Evolutionary conservation across 331 rosid species (phyloP), one percentile per base, ranked within the genome.

Genomic region (Pyrus hybrid): DNA sequence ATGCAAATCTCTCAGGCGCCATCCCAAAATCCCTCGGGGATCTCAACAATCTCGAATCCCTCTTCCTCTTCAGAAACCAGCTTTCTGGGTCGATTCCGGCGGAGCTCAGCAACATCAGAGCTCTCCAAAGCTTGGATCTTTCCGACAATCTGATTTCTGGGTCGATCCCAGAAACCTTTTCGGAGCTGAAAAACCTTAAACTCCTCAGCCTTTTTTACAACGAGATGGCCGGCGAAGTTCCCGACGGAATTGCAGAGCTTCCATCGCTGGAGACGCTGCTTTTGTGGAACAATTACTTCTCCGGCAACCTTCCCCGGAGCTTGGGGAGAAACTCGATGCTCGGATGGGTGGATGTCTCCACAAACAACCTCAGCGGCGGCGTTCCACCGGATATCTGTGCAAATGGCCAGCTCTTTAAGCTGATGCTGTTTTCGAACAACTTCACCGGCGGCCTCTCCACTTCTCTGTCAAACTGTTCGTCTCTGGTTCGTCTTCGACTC

Each of bases 401-500:
- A 9, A 85, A 77, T 71, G 88, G 92, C 29, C 85, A 41, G 47
- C 81, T 94, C 6, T 68, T 26, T 56, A 94, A 94, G 89, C 75
- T 94, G 74, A 94, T 94, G 67, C 79, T 94, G 85, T 94, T 94
- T 82, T 94, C 99, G 21, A 94, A 94, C 81, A 78, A 85, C 29
- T 92, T 94, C 37, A 60, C 85, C 5, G 96, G 96, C 41, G 79
- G 77, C 30, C 86, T 92, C 63, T 86, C 93, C 6, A 81, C 88
- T 13, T 82, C 97, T 33, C 87, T 94, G 63, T 80, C 88, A 60
- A 86, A 85, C 56, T 94, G 99, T 76, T 90, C 99, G 76, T 94
- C 96, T 12, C 88, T 94, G n/a, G 93, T 94, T 83, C 99, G 99
- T 57, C 87, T 94, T 82, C 86, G 99, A 74, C 76, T 94, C 5